Percentiles rank a stretch among this genome's conserved stretches.
Evolutionary conservation across 1,284 basidiomycete genomes (phyloP).

Genomic region (Neotropicomus parvogracilis): DNA sequence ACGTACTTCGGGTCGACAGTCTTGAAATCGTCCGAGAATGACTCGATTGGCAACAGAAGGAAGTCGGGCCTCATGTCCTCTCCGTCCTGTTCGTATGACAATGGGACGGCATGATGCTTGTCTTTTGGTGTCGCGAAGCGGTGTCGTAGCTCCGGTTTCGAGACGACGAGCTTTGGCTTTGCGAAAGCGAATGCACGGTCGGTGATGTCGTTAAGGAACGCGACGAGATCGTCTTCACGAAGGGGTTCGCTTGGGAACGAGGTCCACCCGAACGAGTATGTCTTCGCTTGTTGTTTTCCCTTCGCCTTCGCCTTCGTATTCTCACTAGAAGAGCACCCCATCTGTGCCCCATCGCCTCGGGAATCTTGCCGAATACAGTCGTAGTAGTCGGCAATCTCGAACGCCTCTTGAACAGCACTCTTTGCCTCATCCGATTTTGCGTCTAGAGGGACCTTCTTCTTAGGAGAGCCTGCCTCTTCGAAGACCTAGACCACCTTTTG

Average conservation of each 20-base stretch:
- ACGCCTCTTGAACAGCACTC: background rate
- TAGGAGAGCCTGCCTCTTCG: background rate
- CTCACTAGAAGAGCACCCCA: background rate
- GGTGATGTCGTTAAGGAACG: too few relatives aligned
- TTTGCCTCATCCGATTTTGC: background rate
- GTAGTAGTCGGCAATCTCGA: background rate
- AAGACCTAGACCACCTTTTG: constrained; percentile 1
- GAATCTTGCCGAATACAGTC: background rate
- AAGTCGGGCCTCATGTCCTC: too few relatives aligned
- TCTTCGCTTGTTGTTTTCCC: background rate
- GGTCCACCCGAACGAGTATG: too few relatives aligned
- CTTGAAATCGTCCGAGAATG: background rate
- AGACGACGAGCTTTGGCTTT: too few relatives aligned
- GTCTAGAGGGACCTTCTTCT: background rate
- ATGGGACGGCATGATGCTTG: too few relatives aligned
- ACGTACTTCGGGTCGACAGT: constrained; percentile 11
- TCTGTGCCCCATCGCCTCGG: background rate
- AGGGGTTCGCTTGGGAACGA: too few relatives aligned
- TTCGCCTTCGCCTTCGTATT: background rate
- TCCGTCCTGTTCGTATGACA: too few relatives aligned
- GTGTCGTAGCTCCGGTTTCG: too few relatives aligned
- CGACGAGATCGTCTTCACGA: too few relatives aligned
- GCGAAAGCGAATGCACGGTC: too few relatives aligned
- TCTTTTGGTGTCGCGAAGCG: too few relatives aligned
- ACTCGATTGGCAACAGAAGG: too few relatives aligned